Percentiles rank a stretch among this genome's conserved stretches.
Evolutionary conservation across 495 filamentous ascomycete species (phyloP).

Genomic region (Neurospora discreta): DNA sequence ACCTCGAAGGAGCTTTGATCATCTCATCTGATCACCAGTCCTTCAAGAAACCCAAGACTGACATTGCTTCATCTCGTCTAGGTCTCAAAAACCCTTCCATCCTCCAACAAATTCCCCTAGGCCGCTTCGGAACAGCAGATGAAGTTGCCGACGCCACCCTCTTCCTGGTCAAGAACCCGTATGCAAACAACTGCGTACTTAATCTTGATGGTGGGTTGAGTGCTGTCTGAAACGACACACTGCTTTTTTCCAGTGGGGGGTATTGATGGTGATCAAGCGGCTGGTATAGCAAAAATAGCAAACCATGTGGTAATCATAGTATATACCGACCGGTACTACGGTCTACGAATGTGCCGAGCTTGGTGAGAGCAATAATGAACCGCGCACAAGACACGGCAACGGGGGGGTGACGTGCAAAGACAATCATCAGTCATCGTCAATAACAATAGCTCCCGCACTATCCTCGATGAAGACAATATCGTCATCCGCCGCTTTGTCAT

Average conservation of each 20-base stretch:
- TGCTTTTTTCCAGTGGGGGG: no score
- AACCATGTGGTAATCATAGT: not conserved
- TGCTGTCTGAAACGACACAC: slow-evolving; percentile 36
- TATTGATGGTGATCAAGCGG: not conserved
- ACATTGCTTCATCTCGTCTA: not conserved
- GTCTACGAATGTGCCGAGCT: no score
- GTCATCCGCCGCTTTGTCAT: slow-evolving; percentile 21
- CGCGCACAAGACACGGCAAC: not conserved
- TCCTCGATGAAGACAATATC: slow-evolving; percentile 46
- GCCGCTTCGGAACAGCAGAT: slow-evolving; percentile 52
- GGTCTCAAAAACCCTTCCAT: slow-evolving; percentile 20
- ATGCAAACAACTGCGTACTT: slow-evolving; percentile 74
- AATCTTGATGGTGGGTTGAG: slow-evolving; percentile 81
- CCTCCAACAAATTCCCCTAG: slow-evolving; percentile 44
- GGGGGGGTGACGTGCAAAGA: not conserved
- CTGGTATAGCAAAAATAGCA: not conserved
- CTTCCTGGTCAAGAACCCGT: slow-evolving; percentile 67
- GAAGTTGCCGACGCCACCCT: slow-evolving; percentile 75
- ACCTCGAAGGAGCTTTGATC: not conserved
- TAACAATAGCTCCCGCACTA: slow-evolving; percentile 53
- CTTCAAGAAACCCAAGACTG: not conserved
- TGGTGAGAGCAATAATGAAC: not conserved
- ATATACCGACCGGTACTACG: not conserved
- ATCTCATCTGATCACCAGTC: not conserved
- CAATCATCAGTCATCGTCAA: slow-evolving; percentile 35